Evolutionary conservation across 805 yeast genomes (phyloP).

Genomic region (Candida pseudofarinosa): DNA sequence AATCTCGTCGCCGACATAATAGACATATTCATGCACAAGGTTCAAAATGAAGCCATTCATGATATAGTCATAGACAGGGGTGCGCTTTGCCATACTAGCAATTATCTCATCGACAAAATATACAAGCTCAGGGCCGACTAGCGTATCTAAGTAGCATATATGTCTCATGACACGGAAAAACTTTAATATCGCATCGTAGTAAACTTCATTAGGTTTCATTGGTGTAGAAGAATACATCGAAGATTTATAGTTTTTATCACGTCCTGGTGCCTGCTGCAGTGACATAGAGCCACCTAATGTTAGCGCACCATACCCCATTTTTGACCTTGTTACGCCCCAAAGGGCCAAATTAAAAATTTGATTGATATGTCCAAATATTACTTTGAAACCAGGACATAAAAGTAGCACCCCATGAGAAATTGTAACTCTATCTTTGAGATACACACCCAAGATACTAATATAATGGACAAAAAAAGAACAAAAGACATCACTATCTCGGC

Average conservation of each 20-base stretch:
- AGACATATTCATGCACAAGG: slow-evolving; percentile 36
- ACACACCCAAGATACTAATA: slow-evolving; percentile 23
- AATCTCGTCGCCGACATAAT: slow-evolving; percentile 31
- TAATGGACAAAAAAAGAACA: slow-evolving; percentile 61
- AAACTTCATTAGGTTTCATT: slow-evolving; percentile 27
- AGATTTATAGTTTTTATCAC: slow-evolving; percentile 3
- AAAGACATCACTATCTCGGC: slow-evolving; percentile 54
- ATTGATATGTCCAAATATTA: slow-evolving; percentile 43
- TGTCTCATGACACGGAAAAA: slow-evolving; percentile 37
- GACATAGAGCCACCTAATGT: not conserved
- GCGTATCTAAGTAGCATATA: slow-evolving; percentile 17
- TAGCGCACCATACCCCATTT: slow-evolving; percentile 7
- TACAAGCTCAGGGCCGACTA: slow-evolving; percentile 13
- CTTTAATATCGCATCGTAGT: slow-evolving; percentile 37
- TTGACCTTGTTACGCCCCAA: slow-evolving; percentile 14
- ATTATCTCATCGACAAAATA: slow-evolving; percentile 31
- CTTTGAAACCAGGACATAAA: slow-evolving; percentile 43
- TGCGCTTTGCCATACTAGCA: slow-evolving; percentile 29
- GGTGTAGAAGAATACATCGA: slow-evolving; percentile 6
- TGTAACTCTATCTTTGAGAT: slow-evolving; percentile 3
- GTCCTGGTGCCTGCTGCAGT: slow-evolving; percentile 4
- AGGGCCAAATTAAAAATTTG: slow-evolving; percentile 38
- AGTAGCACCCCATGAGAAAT: slow-evolving; percentile 8
- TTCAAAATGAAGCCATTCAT: slow-evolving; percentile 38
- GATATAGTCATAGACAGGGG: slow-evolving; percentile 34